Conservation (phyloP, 2,329 filamentous ascomycete species). For the Westerdykella ornata region DNA sequence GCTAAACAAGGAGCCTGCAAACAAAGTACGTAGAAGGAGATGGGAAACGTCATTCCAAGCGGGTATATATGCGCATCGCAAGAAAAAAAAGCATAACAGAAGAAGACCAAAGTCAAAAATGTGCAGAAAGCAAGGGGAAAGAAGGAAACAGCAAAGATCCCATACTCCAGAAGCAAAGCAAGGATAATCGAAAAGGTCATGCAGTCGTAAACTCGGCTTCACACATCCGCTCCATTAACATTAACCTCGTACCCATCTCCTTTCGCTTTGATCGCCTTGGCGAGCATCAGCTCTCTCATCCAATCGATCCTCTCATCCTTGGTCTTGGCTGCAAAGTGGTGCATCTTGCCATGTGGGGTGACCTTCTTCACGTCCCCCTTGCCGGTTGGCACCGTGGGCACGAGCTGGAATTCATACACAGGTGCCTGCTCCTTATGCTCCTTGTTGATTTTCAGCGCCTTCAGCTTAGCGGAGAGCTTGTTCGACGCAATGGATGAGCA, state of each 20-base stretch:
- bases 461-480: conserved; percentile 84
- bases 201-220: conserved; percentile 2
- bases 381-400: conserved; percentile 55
- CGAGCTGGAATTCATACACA: conserved; percentile 78
- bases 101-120: conserved; percentile 6
- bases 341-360: conserved; percentile 60
- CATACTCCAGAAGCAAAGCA: conserved; percentile 1
- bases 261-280: conserved; percentile 80
- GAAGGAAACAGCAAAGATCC: background rate
- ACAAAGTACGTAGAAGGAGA: background rate
- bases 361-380: conserved; percentile 37
- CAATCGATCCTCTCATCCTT: conserved; percentile 92
- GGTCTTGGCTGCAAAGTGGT: conserved; percentile 85
- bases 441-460: conserved; percentile 57
- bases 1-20: background rate
- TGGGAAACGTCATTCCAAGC: background rate
- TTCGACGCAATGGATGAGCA: conserved; percentile 72
- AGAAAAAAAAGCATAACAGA: background rate
- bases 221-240: conserved; percentile 56
- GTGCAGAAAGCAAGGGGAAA: background rate
- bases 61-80: no score
- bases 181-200: conserved; percentile 4
- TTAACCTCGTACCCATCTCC: conserved; percentile 75
- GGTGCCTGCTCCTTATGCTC: conserved; percentile 50
- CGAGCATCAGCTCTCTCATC: conserved; percentile 91